Conservation (phyloP, 1,284 basidiomycete genomes). For the Austroboletus niveus region DNA sequence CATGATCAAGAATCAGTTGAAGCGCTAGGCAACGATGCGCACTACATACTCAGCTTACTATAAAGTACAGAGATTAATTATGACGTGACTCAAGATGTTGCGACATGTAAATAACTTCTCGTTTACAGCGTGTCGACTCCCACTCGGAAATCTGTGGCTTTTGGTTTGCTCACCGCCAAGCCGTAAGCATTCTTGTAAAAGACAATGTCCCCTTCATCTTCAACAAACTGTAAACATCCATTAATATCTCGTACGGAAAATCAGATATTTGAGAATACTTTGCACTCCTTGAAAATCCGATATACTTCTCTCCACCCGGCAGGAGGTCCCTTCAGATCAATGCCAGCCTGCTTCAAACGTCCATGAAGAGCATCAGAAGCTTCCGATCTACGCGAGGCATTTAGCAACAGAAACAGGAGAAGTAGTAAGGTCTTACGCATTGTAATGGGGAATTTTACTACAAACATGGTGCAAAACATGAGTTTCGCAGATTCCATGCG, state of each 20-base stretch:
- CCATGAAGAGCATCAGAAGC: conserved; percentile 86
- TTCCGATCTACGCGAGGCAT: conserved; percentile 65
- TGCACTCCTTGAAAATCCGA: conserved; percentile 75
- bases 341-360: conserved; percentile 64
- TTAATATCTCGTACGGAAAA: conserved; percentile 13
- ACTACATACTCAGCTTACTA: too few relatives aligned
- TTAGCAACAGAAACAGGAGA: neutral
- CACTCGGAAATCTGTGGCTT: conserved; percentile 66
- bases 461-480: conserved; percentile 90
- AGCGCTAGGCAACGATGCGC: too few relatives aligned
- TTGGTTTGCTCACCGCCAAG: conserved; percentile 67
- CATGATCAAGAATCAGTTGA: too few relatives aligned
- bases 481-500: conserved; percentile 90
- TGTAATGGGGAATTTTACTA: conserved; percentile 93
- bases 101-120: neutral
- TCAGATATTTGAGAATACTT: conserved; percentile 38
- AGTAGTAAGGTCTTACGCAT: conserved; percentile 49
- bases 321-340: conserved; percentile 62
- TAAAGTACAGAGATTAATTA: too few relatives aligned
- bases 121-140: conserved; percentile 55
- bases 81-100: too few relatives aligned
- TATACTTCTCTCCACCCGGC: conserved; percentile 79
- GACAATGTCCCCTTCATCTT: conserved; percentile 87
- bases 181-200: conserved; percentile 92
- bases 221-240: conserved; percentile 64